These are phyloP conservation scores for Boletus insuetus DNA, from an alignment of 768 basidiomycete species.

Conservation along the genomic window DNA sequence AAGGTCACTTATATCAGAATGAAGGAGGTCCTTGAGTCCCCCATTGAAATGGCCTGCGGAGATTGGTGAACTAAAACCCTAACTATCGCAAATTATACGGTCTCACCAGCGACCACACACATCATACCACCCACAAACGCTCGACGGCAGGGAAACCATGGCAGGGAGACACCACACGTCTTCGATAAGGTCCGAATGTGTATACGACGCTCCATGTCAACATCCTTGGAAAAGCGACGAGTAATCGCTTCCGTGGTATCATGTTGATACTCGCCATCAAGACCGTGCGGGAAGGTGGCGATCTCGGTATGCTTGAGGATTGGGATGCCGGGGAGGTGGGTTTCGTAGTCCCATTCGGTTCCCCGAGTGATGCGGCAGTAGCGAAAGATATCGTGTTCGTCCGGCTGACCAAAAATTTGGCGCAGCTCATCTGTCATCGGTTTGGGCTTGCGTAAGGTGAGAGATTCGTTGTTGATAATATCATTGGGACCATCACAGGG, in stretches of 20 bases:
- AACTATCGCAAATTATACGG: too few relatives aligned
- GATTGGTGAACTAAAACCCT: neutral
- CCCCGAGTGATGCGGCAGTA: neutral
- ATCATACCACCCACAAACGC: neutral
- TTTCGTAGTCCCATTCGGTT: neutral
- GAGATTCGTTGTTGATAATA: neutral
- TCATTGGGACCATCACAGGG: neutral
- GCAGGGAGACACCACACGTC: neutral
- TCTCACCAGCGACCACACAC: neutral
- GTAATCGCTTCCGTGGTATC: neutral
- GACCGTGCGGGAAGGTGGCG: neutral
- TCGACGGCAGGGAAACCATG: neutral
- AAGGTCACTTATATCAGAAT: neutral
- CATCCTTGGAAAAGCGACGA: neutral
- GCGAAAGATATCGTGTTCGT: neutral
- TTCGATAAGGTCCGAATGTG: neutral
- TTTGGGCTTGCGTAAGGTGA: neutral
- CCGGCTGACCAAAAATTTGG: neutral
- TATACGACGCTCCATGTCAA: neutral
- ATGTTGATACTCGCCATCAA: neutral
- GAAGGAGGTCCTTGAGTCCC: neutral
- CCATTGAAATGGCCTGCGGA: neutral
- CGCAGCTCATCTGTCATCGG: neutral
- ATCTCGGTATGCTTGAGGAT: neutral
- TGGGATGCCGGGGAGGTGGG: neutral